These are phyloP conservation scores for Filosporella fistucella DNA, from an alignment of 495 filamentous ascomycete genomes.

Conservation along the genomic window DNA sequence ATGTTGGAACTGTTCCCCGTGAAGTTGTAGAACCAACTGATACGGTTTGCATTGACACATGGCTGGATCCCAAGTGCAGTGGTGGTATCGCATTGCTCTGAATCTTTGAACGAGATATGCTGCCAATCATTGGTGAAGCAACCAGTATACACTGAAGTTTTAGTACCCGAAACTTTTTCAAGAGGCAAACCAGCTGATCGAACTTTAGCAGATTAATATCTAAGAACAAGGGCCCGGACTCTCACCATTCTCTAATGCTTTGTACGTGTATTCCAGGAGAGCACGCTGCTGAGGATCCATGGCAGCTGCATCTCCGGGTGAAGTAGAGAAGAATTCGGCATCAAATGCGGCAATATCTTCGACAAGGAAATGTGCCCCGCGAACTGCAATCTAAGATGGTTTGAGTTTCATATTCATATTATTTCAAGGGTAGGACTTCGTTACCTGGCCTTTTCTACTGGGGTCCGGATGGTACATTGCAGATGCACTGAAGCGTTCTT, in stretches of 20 bases:
- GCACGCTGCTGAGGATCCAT: constrained; percentile 43
- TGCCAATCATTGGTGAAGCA: not conserved
- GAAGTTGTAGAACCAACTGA: constrained; percentile 43
- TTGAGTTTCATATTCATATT: too few relatives aligned
- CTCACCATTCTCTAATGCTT: constrained; percentile 48
- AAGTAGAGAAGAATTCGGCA: constrained; percentile 57
- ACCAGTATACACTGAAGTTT: constrained; percentile 25
- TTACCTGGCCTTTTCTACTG: too few relatives aligned
- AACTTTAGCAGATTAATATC: not conserved
- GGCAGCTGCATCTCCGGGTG: constrained; percentile 45
- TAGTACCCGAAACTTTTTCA: constrained; percentile 18
- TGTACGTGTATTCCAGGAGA: constrained; percentile 56
- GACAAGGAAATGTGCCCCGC: constrained; percentile 48
- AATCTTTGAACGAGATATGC: not conserved
- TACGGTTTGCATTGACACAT: constrained; percentile 35
- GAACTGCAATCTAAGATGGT: too few relatives aligned
- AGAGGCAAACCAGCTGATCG: constrained; percentile 33
- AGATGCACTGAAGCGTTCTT: constrained; percentile 35
- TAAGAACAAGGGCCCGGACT: too few relatives aligned
- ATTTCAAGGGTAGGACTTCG: too few relatives aligned
- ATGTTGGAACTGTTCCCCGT: constrained; percentile 30
- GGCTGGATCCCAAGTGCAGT: constrained; percentile 22
- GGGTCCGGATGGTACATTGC: constrained; percentile 32
- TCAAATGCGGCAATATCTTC: constrained; percentile 38
- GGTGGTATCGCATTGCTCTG: not conserved